Base-by-base conservation (phyloP, 768 basidiomycete genomes). In the Goffeauzyma gilvescens region DNA sequence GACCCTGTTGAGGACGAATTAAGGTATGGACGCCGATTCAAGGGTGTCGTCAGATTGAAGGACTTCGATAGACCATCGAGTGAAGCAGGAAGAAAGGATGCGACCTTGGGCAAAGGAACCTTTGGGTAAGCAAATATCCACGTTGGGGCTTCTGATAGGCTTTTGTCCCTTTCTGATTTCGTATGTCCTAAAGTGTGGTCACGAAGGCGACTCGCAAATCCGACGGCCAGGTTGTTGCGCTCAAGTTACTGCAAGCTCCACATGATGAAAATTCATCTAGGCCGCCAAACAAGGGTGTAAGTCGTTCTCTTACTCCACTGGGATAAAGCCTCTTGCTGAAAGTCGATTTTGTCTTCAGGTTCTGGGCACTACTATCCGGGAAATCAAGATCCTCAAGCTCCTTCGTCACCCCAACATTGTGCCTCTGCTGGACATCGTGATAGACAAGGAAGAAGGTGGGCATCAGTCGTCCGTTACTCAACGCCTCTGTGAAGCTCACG, bases 301-400 rank as follows among this genome's bases (percentile, higher is more conserved):
- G 42, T 8, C 10, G 22, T 42, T 18, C 15, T 7, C n/a, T 17
- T 12, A 14, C 27, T 15, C 4, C 2, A 37, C 15, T 26, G 14
- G 7, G 10, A 8, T 14, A 35, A 9, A 5, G 17, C 6, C 24
- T 13, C 25, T 17, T 10, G 13, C 18, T 26, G 31, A 27, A 15
- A 13, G 35, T 9, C 9, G 27, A 12, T 7, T 30, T 15, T 5
- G n/a, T 6, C 10, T 26, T 6, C 48, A 68, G 67, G 56, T 67
- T 72, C 86, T 90, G 1, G 83, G 95, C 17, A 95, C 93, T 6
- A 89, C 93, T 8, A 69, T 95, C 7, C 78, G 93, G 9, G 93
- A 98, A 66, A 95, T 96, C 65, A 89, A 89, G 60, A 86, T 95
- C 44, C 69, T 98, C 49, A 96, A 95, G 62, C 75, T 78, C 4